phyloP scores from a whole-genome alignment of 169 alveolate genomes.

The Plasmodium fragile region DNA sequence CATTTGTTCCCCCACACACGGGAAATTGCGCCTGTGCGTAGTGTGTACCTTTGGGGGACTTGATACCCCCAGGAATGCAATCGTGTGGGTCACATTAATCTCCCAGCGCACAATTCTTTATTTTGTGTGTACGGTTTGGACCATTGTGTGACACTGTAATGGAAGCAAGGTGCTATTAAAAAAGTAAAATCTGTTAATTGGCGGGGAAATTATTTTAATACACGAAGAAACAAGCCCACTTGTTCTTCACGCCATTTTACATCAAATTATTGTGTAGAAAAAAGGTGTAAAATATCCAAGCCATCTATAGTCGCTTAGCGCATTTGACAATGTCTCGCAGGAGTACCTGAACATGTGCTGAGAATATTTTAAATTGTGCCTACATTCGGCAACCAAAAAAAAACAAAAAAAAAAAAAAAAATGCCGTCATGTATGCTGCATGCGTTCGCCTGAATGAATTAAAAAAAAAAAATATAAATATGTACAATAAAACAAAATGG shows the following conservation, averaged over 20 bases:
- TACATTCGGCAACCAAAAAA: background rate
- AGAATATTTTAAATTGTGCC: background rate
- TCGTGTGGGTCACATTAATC: background rate
- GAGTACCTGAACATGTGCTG: background rate
- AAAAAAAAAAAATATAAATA: background rate
- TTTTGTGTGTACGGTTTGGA: background rate
- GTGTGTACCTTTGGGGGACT: background rate
- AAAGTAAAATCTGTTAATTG: background rate
- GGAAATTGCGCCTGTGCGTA: background rate
- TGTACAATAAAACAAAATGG: background rate
- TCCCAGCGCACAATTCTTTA: background rate
- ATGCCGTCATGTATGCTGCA: background rate
- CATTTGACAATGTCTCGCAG: background rate
- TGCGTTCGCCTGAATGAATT: background rate
- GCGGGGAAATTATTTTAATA: background rate
- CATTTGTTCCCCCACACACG: background rate
- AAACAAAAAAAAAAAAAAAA: background rate
- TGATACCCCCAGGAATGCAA: background rate
- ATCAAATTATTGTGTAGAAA: background rate
- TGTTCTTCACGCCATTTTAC: background rate
- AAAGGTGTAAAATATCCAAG: background rate
- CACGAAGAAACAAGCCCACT: background rate
- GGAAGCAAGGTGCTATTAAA: background rate
- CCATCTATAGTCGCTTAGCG: background rate
- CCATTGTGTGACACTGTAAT: background rate